phyloP scores from a whole-genome alignment of 2,329 filamentous ascomycete species.

The Lasiodiplodia theobromae region DNA sequence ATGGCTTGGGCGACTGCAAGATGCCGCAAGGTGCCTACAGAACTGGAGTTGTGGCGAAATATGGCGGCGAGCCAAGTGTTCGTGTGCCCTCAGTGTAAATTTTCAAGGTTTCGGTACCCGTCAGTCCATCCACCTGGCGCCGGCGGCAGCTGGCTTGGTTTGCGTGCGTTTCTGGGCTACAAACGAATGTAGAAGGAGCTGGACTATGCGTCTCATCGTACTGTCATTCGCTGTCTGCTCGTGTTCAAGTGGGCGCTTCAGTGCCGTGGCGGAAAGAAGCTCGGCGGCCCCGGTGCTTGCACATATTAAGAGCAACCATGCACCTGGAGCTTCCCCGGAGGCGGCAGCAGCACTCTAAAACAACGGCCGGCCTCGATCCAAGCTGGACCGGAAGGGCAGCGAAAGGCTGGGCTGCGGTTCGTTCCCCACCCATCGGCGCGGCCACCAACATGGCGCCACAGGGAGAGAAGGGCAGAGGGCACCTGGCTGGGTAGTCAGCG shows the following conservation, averaged over 20 bases:
- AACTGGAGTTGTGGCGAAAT: background rate
- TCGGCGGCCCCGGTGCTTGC: background rate
- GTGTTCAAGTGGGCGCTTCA: background rate
- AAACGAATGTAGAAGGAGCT: background rate
- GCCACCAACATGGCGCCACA: slow-evolving; percentile 4
- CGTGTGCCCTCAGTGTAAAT: background rate
- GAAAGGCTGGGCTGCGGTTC: slow-evolving; percentile 6
- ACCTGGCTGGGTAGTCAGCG: background rate
- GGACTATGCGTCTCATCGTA: background rate
- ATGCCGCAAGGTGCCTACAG: background rate
- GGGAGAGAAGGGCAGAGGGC: background rate
- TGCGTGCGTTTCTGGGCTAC: background rate
- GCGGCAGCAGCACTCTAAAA: background rate
- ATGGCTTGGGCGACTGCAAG: background rate
- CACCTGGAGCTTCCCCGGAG: background rate
- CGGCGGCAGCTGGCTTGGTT: background rate
- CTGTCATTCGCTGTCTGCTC: background rate
- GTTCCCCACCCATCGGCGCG: slow-evolving; percentile 17
- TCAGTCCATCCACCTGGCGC: background rate
- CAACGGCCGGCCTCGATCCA: background rate
- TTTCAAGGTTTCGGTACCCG: background rate
- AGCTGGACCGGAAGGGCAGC: slow-evolving; percentile 2
- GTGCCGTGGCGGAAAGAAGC: background rate
- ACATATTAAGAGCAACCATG: background rate
- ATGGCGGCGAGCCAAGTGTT: background rate